Base-by-base conservation (phyloP, 1,139 yeast species). In the Candida glucosophila region DNA sequence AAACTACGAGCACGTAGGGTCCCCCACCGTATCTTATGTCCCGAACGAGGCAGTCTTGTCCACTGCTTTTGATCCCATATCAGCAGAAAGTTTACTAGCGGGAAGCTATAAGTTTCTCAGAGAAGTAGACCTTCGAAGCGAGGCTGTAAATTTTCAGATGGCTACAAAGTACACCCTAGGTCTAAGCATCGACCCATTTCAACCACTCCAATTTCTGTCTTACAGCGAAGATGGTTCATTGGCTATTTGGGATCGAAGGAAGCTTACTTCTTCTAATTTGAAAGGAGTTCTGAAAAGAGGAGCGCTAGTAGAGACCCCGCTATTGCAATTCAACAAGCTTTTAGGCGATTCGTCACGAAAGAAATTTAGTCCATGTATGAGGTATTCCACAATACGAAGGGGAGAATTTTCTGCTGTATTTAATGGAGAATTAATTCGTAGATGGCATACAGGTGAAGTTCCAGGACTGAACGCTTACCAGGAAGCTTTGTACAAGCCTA, bases 161-260 rank as follows among this genome's bases (percentile, higher is more conserved):
- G 82, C 88, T 2, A 77, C 92, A 0, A 73, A 79, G 39, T 73
- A 82, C 34, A 76, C 88, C 0, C 62, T 73, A 37, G 82, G 82
- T 8, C 64, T 88, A 23, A 63, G 70, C 6, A 59, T 78, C 20
- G 90, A 83, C 43, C 90, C 81, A 4, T 73, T 75, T 41, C 59
- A 58, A 29, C 67, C 66, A 19, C 65, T 71, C 49, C 66, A 72
- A 36, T 82, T 85, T 49, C 73, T 83, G 20, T 76, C 93, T 0
- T 72, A 71, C 36, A 72, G 85, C 27, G 95, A 85, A 40, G 92
- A 82, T 42, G 95, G 95, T 2, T 72, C 92, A 0, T 55, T 86
- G 30, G 77, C 90, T 0, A 64, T 86, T 9, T 88, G 95, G 93
- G 97, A 88, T 48, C 66, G 93, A 33, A 65, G 96, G 32, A 76